Base-by-base conservation (phyloP, 1,139 yeast genomes). In the Candida labiduridarum region DNA sequence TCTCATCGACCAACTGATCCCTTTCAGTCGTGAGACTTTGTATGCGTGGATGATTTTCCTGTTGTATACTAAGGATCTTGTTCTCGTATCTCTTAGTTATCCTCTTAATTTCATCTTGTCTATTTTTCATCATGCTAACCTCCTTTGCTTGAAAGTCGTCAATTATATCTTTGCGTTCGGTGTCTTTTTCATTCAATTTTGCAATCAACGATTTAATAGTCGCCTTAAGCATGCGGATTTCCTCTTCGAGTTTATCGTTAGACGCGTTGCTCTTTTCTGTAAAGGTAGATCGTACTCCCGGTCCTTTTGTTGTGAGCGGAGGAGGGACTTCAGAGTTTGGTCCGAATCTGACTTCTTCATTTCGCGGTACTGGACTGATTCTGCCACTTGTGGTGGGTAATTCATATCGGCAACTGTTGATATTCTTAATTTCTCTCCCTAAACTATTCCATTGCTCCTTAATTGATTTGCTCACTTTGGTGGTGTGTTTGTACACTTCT, bases 131-230 rank as follows among this genome's bases (percentile, higher is more conserved):
- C 40, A 43, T 34, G 14, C 34, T 22, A 22, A 34, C 27, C 25
- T 43, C 46, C 12, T 43, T 43, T 25, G 40, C 40, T 14, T 34
- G 40, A n/a, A 43, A 43, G 14, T 43, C 46, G 14, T 35, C 41
- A 15, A 43, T 43, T 25, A 43, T 22, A 22, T 43, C 46, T 15
- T 43, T 43, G 7, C 40, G 39, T 34, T 43, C 46, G 11, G n/a
- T 34, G 8, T 22, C 38, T 15, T 43, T 34, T 15, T 35, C 33
- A 8, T 22, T 25, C 14, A 43, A 31, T 16, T 33, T 22, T 12
- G n/a, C n/a, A 22, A 11, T 35, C 33, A 43, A 43, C 14, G 41
- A 10, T 43, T 34, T 10, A 22, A 34, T 43, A 3, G 16, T 14
- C 5, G 15, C 4, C 25, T 43, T 34, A 6, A 43, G 27, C 16